These are phyloP conservation scores for Scedosporium boydii DNA, from an alignment of 2,329 filamentous ascomycete genomes.

Conservation along the genomic window DNA sequence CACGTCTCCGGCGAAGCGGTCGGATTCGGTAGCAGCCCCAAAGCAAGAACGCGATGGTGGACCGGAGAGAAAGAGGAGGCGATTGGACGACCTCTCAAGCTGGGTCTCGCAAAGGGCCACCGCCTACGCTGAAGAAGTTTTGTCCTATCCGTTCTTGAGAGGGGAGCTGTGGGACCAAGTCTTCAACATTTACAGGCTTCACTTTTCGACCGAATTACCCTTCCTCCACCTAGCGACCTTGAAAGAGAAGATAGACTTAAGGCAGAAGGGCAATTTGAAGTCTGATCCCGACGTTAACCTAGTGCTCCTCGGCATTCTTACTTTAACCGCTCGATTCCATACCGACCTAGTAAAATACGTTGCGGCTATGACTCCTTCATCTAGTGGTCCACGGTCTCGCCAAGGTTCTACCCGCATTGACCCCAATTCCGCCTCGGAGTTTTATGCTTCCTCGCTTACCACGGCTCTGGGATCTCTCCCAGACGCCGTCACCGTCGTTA, in stretches of 20 bases:
- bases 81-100: slow-evolving; percentile 29
- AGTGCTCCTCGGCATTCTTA: slow-evolving; percentile 56
- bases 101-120: slow-evolving; percentile 12
- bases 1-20: slow-evolving; percentile 29
- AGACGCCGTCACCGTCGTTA: slow-evolving; percentile 38
- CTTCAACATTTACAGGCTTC: slow-evolving; percentile 59
- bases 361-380: slow-evolving; percentile 24
- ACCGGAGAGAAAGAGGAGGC: slow-evolving; percentile 39
- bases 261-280: slow-evolving; percentile 31
- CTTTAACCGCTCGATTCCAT: slow-evolving; percentile 61
- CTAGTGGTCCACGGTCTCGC: slow-evolving; percentile 23
- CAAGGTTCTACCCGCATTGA: slow-evolving; percentile 25
- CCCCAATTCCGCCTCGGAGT: slow-evolving; percentile 49
- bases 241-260: slow-evolving; percentile 35
- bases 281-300: slow-evolving; percentile 40
- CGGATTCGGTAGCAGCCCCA: slow-evolving; percentile 23
- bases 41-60: slow-evolving; percentile 32
- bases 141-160: slow-evolving; percentile 53
- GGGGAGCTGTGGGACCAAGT: slow-evolving; percentile 58
- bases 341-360: slow-evolving; percentile 47
- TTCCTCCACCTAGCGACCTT: slow-evolving; percentile 62
- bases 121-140: slow-evolving; percentile 43
- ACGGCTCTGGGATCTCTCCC: slow-evolving; percentile 38
- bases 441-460: slow-evolving; percentile 51
- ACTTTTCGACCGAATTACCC: slow-evolving; percentile 63